phyloP scores from a whole-genome alignment of 2,329 filamentous ascomycete species.

The Aspergillus piperis region DNA sequence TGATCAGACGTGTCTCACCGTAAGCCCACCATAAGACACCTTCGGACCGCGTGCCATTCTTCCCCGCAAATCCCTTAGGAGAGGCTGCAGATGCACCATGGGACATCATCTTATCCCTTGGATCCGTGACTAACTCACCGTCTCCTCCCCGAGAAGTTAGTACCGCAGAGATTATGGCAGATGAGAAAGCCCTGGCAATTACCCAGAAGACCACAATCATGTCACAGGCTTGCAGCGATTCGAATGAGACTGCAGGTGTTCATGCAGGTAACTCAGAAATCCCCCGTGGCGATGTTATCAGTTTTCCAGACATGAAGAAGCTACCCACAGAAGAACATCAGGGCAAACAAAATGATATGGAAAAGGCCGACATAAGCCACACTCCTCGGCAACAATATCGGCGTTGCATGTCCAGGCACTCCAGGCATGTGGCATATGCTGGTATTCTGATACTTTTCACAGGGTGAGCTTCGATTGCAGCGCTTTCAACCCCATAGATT shows the following conservation, averaged over 20 bases:
- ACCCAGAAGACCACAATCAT: neutral
- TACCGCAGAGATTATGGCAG: neutral
- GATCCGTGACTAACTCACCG: neutral
- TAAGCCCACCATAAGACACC: neutral
- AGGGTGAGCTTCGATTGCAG: slow-evolving; percentile 45
- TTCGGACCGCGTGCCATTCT: neutral
- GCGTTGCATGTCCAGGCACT: slow-evolving; percentile 18
- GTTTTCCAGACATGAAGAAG: neutral
- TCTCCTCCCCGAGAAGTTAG: neutral
- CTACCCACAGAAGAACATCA: neutral
- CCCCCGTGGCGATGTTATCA: neutral
- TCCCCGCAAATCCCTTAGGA: neutral
- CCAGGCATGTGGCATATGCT: slow-evolving; percentile 48
- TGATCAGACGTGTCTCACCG: neutral
- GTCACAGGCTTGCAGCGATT: neutral
- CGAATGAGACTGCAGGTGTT: neutral
- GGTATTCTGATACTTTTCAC: slow-evolving; percentile 54
- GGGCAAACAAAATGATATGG: slow-evolving; percentile 28
- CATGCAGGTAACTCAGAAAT: neutral
- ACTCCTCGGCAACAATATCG: slow-evolving; percentile 33
- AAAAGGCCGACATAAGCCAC: slow-evolving; percentile 42
- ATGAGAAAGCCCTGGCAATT: neutral
- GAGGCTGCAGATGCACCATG: neutral
- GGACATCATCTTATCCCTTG: neutral
- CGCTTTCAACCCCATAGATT: neutral